Base-by-base conservation (phyloP, 2,329 filamentous ascomycete genomes). In the Aspergillus candidus region DNA sequence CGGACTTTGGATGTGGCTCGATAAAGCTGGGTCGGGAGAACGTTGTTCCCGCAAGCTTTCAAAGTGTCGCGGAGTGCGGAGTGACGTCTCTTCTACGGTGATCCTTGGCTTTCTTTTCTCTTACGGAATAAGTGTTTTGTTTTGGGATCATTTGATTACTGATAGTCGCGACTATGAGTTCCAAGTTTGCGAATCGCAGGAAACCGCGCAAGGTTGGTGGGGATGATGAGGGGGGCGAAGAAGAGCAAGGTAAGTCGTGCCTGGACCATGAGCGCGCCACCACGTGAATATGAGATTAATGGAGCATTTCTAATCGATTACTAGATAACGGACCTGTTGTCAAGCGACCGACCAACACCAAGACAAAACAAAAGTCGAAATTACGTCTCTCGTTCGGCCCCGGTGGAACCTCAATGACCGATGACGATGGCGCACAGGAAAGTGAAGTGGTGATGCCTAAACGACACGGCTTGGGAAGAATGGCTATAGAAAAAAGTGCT, bases 181-280 rank as follows among this genome's bases (percentile, higher is more conserved):
- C 78, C 51, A 68, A 74, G 7, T 77, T 79, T 51, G 72, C 71
- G 34, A 72, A 72, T 48, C 70, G 76, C 42, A 73, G 79, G 51
- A 89, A 93, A 55, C 82, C 86, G 37, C 84, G 86, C 53, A 85
- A 89, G 58, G 86, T 95, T 55, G 84, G 81, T 37, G 74, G 80
- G 34, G 85, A 88, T 47, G 81, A 86, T 3, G 83, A 82, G 1
- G 70, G 72, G 32, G 47, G 62, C 33, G 51, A 49, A 35, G 49
- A 46, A 36, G 54, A 58, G 37, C 54, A 62, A 69, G 72, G 76
- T 77, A 53, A 60, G 70, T 66, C 38, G 40, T 40, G 44, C 41
- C 46, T 32, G 15, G 12, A 12, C 22, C 3, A 27, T 27, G 18
- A 22, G 10, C 22, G 22, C 22, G 22, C 22, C 22, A 27, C 22